Conservation (phyloP, 192 early-diverging fungal genomes). For the Irineochytrium annulatum region DNA sequence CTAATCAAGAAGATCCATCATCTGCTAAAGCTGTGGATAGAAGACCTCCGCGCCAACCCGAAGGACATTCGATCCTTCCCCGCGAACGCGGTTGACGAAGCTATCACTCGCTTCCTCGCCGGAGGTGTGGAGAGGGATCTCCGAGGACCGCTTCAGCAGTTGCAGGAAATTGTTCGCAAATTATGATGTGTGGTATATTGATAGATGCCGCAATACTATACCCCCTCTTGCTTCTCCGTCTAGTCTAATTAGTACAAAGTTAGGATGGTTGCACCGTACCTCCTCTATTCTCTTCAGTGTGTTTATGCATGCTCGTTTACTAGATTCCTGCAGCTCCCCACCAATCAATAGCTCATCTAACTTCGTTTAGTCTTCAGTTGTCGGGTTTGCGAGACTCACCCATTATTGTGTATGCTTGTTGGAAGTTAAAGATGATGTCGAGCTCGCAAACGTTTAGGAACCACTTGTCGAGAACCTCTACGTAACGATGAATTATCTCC, state of each 20-base stretch:
- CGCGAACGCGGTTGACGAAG: too few species aligned
- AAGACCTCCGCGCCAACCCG: too few species aligned
- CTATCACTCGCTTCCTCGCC: too few species aligned
- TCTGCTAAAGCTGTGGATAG: not conserved
- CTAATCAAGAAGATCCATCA: not conserved
- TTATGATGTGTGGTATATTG: not conserved
- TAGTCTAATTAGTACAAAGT: not conserved
- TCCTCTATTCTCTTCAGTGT: constrained; percentile 52
- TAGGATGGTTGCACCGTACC: constrained; percentile 12
- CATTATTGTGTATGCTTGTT: constrained; percentile 60
- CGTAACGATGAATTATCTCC: constrained; percentile 97
- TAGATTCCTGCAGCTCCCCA: constrained; percentile 88
- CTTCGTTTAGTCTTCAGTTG: constrained; percentile 39
- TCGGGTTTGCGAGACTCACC: constrained; percentile 11
- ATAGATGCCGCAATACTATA: not conserved
- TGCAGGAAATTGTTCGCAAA: too few species aligned
- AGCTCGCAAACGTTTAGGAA: constrained; percentile 97
- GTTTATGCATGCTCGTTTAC: constrained; percentile 66
- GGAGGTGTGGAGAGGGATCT: too few species aligned
- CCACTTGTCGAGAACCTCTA: constrained; percentile 94
- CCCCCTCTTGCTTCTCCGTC: constrained; percentile 24
- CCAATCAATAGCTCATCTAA: constrained; percentile 71
- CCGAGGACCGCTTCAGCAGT: too few species aligned
- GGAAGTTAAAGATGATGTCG: constrained; percentile 98
- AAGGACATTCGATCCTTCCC: too few species aligned